Conservation (phyloP, 768 basidiomycete genomes). For the Phaffia tasmanica region DNA sequence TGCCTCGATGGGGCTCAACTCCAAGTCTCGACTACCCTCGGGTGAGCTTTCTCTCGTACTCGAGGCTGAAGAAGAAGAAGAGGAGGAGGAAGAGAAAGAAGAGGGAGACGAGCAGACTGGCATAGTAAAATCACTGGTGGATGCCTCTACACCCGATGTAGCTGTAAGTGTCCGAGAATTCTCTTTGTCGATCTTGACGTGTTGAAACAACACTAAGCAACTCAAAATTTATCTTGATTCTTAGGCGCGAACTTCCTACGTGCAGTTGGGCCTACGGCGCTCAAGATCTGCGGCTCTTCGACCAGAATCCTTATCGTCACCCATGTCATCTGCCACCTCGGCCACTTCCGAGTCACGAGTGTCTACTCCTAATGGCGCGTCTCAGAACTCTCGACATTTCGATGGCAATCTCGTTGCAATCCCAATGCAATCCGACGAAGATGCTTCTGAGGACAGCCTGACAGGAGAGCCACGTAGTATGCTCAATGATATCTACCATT, state of each 20-base stretch:
- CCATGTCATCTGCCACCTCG: slow-evolving; percentile 15
- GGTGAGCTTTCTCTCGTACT: slow-evolving; percentile 16
- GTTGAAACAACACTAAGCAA: neutral
- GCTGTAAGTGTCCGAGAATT: neutral
- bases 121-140: neutral
- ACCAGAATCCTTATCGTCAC: neutral
- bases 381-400: slow-evolving; percentile 12
- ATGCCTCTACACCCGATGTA: neutral
- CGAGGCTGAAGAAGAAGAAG: slow-evolving; percentile 18
- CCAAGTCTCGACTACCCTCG: no score
- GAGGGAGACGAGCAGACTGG: neutral
- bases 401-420: slow-evolving; percentile 3
- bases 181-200: neutral
- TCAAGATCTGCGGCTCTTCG: slow-evolving; percentile 8
- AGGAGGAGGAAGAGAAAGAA: slow-evolving; percentile 13
- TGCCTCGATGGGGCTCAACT: no score
- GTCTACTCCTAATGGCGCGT: slow-evolving; percentile 18
- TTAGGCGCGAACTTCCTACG: slow-evolving; percentile 13
- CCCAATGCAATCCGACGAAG: neutral
- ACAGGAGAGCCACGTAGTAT: neutral
- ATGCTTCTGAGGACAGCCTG: neutral
- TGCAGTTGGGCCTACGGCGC: slow-evolving; percentile 19
- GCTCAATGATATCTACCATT: neutral
- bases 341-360: slow-evolving; percentile 1
- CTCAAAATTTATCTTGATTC: neutral